Base-by-base conservation (phyloP, 371 early-diverging fungal genomes). In the Synchytrium microbalum region DNA sequence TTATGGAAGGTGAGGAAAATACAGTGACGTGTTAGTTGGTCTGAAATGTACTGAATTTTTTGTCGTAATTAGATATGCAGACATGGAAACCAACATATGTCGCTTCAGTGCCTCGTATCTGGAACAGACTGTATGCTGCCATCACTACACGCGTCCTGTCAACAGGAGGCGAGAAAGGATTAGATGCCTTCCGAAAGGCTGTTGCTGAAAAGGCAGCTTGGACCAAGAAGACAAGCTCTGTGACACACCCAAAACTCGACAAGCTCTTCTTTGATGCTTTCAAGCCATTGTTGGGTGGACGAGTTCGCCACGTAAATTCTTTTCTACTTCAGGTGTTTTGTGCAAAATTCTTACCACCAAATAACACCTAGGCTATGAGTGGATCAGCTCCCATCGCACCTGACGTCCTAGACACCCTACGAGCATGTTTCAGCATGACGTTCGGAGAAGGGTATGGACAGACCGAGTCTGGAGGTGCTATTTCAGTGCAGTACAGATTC, bases 351-450 rank as follows among this genome's bases (percentile, higher is more conserved):
- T 52, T 52, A 19, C 52, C 19, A 19, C n/a, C n/a, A 52, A 16
- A 14, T 23, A 13, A 19, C 38, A 23, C 58, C n/a, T n/a, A n/a
- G n/a, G n/a, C n/a, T n/a, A n/a, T n/a, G n/a, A n/a, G n/a, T 25
- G 32, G 92, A 92, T 19, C 68, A 1, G 99, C 99, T 30, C 97
- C 99, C 3, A 85, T 99, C 30, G 79, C 82, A 33, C 71, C 79
- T 2, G 89, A 94, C 16, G 87, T 92, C 24, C 70, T 95, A 66
- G 81, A 85, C 61, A 99, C 95, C 76, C 65, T 96, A 58, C 86
- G 95, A 29, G 78, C 92, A 57, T 81, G 83, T 27, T 88, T 99
- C 53, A 72, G 70, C 8, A 71, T 71, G 56, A 58, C 64, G 0
- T 60, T 86, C 23, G 59, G 80, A 28, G 82, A 86, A 62, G 97